phyloP scores from a whole-genome alignment of 2,329 filamentous ascomycete genomes.

The Colletotrichum viniferum region DNA sequence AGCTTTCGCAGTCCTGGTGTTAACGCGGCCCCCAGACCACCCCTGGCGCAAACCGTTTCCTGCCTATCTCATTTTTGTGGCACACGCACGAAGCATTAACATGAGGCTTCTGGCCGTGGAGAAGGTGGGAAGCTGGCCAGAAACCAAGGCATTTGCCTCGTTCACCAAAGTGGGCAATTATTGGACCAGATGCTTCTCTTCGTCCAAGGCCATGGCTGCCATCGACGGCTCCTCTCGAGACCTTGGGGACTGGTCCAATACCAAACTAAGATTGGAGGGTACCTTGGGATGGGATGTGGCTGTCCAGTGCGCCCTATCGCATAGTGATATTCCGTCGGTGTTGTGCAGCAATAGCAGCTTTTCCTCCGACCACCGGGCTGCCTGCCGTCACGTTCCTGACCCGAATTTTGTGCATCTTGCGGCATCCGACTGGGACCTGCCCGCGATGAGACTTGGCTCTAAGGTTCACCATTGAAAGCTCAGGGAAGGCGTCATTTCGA shows the following conservation, averaged over 20 bases:
- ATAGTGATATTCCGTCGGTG: not conserved
- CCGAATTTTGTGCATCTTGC: not conserved
- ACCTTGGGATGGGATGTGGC: not conserved
- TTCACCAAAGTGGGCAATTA: slow-evolving; percentile 6
- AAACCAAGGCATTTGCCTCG: slow-evolving; percentile 11
- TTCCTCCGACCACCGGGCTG: slow-evolving; percentile 5
- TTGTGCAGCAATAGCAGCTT: not conserved
- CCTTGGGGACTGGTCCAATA: not conserved
- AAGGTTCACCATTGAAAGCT: not conserved
- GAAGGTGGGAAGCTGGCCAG: not conserved
- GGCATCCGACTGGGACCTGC: not conserved
- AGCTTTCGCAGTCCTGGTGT: not conserved
- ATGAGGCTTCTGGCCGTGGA: not conserved
- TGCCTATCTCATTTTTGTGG: not conserved
- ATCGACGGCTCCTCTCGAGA: not conserved
- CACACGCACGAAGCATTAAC: slow-evolving; percentile 1
- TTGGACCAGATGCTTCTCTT: slow-evolving; percentile 11
- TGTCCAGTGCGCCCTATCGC: slow-evolving; percentile 7
- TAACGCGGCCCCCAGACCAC: not conserved
- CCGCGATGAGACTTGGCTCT: slow-evolving; percentile 1
- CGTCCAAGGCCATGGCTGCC: slow-evolving; percentile 1
- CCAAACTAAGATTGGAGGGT: not conserved
- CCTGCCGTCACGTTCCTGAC: slow-evolving; percentile 8
- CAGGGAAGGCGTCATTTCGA: slow-evolving; percentile 2
- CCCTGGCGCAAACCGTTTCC: not conserved